Base-by-base conservation (phyloP, 495 filamentous ascomycete genomes). In the Aspergillus sclerotiicarbonarius region DNA sequence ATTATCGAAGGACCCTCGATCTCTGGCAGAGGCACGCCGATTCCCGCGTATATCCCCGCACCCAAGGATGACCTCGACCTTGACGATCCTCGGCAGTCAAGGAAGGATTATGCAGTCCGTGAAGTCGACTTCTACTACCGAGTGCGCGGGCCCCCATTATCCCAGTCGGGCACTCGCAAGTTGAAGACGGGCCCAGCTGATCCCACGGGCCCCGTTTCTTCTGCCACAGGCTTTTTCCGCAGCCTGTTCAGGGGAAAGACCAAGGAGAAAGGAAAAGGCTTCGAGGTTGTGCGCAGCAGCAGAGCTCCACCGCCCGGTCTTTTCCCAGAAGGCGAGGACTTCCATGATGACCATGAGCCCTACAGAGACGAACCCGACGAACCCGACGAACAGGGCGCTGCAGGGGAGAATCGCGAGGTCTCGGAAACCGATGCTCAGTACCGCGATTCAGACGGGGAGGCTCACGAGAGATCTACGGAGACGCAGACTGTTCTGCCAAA, bases 51-150 rank as follows among this genome's bases (percentile, higher is more conserved):
- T 59, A 62, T 82, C 12, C 75, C 76, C 21, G 74, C 76, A 8
- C 70, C 72, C 13, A 77, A 80, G 58, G 82, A 84, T 54, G 80
- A 83, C 35, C 72, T 84, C 48, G 84, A 86, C 51, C 68, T 71
- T 43, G 76, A 84, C 51, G 76, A 79, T 50, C 64, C 73, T 29
- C 74, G 72, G 37, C 73, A 81, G 32, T 76, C 84, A 2, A 76
- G 85, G 45, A 85, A 88, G 13, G 92, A 98, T 68, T 98, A 98
- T 67, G 87, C 91, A 4, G 91, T 90, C 1, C 86, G 94, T 35
- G 94, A 98, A 72, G 88, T 90, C 5, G 94, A 98, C 67, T 96
- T 93, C 65, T 96, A 96, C 67, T 97, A 98, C 69, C 88, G 92
- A 13, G 87, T 95, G 21, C 85, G 90, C 15, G 94, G 94, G 0